Conservation (phyloP, 768 basidiomycete genomes). For the Suillus sp. region DNA sequence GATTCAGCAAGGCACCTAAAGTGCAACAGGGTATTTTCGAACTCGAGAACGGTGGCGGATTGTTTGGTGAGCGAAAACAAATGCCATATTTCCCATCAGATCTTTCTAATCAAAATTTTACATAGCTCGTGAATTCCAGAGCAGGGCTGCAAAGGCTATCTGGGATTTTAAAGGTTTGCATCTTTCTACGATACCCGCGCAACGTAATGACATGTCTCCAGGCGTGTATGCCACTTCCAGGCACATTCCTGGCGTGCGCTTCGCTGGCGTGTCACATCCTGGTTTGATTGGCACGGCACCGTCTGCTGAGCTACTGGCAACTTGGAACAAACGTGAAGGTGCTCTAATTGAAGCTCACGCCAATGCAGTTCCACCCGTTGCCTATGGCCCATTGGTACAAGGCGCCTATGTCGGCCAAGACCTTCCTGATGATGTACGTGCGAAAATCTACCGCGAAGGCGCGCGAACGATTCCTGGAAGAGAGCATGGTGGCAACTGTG, state of each 20-base stretch:
- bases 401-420: constrained; percentile 76
- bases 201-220: constrained; percentile 23
- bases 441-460: constrained; percentile 64
- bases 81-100: neutral
- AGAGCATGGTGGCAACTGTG: constrained; percentile 82
- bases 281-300: constrained; percentile 79
- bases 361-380: constrained; percentile 61
- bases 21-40: constrained; percentile 70
- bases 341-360: constrained; percentile 57
- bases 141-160: constrained; percentile 74
- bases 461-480: constrained; percentile 75
- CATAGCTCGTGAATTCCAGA: constrained; percentile 65
- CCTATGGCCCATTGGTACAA: constrained; percentile 57
- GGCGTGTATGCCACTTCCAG: constrained; percentile 74
- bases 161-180: constrained; percentile 71
- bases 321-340: constrained; percentile 75
- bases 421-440: constrained; percentile 43
- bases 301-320: constrained; percentile 67
- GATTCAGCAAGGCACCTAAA: neutral
- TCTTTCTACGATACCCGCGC: neutral
- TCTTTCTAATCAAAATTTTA: neutral
- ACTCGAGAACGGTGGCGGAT: constrained; percentile 68
- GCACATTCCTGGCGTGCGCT: constrained; percentile 78
- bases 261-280: constrained; percentile 77
- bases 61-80: constrained; percentile 52